Conservation (phyloP, 2,329 filamentous ascomycete genomes). For the Fusarium dlaminii region DNA sequence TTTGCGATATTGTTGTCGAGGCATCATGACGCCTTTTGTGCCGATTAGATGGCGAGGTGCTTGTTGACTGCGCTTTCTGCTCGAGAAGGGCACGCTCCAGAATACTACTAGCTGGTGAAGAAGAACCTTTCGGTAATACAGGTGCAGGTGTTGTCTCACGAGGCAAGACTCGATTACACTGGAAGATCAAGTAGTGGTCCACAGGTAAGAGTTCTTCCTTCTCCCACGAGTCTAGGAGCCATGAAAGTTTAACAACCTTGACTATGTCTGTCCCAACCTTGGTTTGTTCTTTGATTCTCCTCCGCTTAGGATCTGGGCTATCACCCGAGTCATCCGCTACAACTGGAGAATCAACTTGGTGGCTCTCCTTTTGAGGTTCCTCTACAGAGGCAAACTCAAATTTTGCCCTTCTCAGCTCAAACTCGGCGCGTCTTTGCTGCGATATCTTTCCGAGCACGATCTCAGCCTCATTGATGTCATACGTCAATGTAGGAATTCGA, state of each 20-base stretch:
- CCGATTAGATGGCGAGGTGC: conserved; percentile 13
- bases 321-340: background rate
- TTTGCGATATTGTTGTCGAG: conserved; percentile 8
- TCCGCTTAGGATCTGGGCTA: conserved; percentile 28
- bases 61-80: background rate
- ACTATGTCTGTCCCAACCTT: conserved; percentile 44
- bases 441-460: conserved; percentile 79
- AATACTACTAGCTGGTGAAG: conserved; percentile 26
- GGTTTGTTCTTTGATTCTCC: conserved; percentile 12
- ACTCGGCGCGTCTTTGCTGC: conserved; percentile 74
- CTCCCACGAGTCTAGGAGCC: conserved; percentile 65
- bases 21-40: conserved; percentile 9
- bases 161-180: conserved; percentile 52
- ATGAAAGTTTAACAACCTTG: conserved; percentile 66
- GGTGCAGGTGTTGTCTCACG: background rate
- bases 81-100: conserved; percentile 37
- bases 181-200: conserved; percentile 63
- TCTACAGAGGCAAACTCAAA: conserved; percentile 62
- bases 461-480: conserved; percentile 75
- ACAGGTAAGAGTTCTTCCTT: conserved; percentile 57
- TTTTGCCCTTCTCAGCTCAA: conserved; percentile 78
- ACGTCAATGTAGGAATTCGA: conserved; percentile 72
- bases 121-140: background rate
- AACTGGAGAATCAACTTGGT: background rate
- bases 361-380: background rate